Conservation (phyloP, 257 asterid genomes). For the Linaria vulgaris region DNA sequence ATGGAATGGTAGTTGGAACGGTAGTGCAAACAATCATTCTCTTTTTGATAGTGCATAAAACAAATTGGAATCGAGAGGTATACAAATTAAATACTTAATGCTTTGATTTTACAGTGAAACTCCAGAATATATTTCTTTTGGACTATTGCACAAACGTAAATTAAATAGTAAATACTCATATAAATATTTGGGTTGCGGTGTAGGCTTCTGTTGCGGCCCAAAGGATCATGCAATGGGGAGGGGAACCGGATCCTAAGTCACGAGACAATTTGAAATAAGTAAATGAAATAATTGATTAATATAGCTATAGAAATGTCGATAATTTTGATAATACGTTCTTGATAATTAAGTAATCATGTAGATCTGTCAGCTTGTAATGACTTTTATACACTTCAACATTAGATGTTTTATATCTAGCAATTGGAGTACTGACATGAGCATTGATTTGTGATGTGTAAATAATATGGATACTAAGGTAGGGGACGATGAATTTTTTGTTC, state of each 20-base stretch:
- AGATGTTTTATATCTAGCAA: too few relatives aligned
- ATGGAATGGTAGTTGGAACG: constrained; percentile 66
- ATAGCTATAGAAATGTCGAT: neutral
- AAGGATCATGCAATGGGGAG: constrained; percentile 66
- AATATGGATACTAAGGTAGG: too few relatives aligned
- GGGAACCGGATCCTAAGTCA: constrained; percentile 29
- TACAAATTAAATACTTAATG: neutral
- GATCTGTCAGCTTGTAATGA: too few relatives aligned
- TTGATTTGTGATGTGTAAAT: too few relatives aligned
- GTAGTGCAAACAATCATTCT: constrained; percentile 45
- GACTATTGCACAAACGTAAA: too few relatives aligned
- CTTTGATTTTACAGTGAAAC: too few relatives aligned
- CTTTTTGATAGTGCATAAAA: constrained; percentile 44
- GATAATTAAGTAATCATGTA: too few relatives aligned
- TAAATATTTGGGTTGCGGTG: constrained; percentile 10
- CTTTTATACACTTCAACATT: too few relatives aligned
- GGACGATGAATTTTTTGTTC: too few relatives aligned
- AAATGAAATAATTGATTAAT: neutral
- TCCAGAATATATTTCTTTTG: too few relatives aligned
- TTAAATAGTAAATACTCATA: neutral
- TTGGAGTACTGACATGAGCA: too few relatives aligned
- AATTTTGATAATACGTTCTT: neutral
- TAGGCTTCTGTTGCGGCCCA: constrained; percentile 57
- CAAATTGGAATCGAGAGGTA: constrained; percentile 77
- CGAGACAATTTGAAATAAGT: constrained; percentile 21